A percentile compares a stretch with the other conserved stretches of the same genome.
Conservation (phyloP, 768 basidiomycete genomes). For the Russula dissimulans region DNA sequence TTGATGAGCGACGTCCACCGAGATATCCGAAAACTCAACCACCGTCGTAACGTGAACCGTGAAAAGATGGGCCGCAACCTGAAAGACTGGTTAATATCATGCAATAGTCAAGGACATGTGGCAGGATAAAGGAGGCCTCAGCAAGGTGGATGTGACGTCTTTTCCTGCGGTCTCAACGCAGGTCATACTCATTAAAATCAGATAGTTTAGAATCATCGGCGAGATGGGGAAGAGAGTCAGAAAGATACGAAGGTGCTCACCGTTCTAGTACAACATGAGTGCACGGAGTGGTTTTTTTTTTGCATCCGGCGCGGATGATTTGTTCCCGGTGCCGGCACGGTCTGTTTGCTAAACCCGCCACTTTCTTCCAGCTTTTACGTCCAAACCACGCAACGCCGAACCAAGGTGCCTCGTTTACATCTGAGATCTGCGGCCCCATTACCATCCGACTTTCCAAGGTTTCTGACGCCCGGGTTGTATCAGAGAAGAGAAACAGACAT, state of each 20-base stretch:
- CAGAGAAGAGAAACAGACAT: not conserved
- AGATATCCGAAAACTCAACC: no score
- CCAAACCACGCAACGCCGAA: not conserved
- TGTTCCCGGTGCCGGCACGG: no score
- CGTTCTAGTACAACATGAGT: not conserved
- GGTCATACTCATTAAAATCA: conserved; percentile 29
- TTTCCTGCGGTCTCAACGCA: conserved; percentile 21
- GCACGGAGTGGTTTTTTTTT: not conserved
- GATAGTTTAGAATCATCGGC: conserved; percentile 25
- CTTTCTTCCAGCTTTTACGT: not conserved
- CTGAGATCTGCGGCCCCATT: not conserved
- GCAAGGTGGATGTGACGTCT: conserved; percentile 4
- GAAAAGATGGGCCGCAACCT: not conserved
- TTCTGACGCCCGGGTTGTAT: not conserved
- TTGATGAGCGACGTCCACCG: no score
- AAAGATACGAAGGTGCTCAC: conserved; percentile 2
- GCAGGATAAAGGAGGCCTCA: conserved; percentile 8
- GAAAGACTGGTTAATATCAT: not conserved
- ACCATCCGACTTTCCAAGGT: not conserved
- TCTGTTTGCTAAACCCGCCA: no score
- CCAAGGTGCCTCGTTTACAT: not conserved
- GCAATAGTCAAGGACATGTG: not conserved
- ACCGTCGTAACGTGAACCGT: no score
- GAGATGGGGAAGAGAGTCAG: not conserved
- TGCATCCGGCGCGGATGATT: no score